Evolutionary conservation across 805 yeast species (phyloP).

Genomic region (Myxozyma mucilagina): DNA sequence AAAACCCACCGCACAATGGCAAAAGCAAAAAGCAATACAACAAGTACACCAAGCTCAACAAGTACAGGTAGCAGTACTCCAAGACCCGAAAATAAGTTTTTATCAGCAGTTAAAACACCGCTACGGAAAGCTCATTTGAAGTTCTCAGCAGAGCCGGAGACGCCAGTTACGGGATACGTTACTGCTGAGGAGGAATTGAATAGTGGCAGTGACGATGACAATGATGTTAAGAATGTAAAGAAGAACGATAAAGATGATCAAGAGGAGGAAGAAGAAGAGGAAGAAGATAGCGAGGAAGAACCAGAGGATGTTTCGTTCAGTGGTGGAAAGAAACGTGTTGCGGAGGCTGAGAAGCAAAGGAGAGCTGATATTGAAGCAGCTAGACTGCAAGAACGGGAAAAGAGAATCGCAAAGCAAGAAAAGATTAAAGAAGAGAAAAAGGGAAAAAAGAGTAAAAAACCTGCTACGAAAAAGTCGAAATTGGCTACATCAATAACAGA

Average conservation of each 20-base stretch:
- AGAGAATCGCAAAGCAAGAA: conserved; percentile 13
- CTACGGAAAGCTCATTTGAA: conserved; percentile 12
- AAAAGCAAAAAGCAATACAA: neutral
- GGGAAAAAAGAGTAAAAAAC: neutral
- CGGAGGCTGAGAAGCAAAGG: conserved; percentile 5
- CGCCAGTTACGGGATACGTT: conserved; percentile 18
- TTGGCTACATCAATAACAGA: neutral
- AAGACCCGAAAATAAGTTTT: neutral
- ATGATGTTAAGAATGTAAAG: neutral
- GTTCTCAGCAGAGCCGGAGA: conserved; percentile 17
- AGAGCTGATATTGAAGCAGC: neutral
- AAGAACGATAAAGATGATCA: neutral
- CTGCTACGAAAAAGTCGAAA: neutral
- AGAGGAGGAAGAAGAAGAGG: neutral
- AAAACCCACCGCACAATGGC: too few species aligned
- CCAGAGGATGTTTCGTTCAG: conserved; percentile 29
- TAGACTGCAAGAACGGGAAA: conserved; percentile 4
- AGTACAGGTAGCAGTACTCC: neutral
- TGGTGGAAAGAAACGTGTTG: conserved; percentile 2
- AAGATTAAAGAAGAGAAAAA: neutral
- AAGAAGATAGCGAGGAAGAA: conserved; percentile 21
- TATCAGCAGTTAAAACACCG: neutral
- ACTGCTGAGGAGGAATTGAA: conserved; percentile 23
- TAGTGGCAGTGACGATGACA: neutral
- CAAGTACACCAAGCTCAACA: neutral